A percentile compares a stretch with the other conserved stretches of the same genome.
Conservation (phyloP, 1,284 basidiomycete species). For the Moesziomyces globuligerus region DNA sequence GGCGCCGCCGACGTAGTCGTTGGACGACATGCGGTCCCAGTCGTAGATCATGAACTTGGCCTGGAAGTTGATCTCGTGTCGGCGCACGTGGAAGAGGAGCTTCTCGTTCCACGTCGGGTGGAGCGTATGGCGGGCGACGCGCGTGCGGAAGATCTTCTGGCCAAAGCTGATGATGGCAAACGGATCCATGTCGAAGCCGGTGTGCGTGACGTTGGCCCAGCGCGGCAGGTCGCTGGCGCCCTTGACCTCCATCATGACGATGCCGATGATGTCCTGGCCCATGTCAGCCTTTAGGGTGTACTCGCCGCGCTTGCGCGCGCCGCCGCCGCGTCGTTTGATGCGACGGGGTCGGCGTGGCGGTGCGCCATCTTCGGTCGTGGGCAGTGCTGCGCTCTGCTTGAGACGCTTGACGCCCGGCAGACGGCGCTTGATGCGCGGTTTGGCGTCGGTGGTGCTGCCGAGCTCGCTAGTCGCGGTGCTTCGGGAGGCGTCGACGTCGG, state of each 20-base stretch:
- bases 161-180: conserved; percentile 96
- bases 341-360: conserved; percentile 6
- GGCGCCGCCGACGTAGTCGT: conserved; percentile 62
- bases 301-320: conserved; percentile 69
- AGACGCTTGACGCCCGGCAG: conserved; percentile 33
- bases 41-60: conserved; percentile 62
- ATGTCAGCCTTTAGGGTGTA: conserved; percentile 72
- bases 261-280: conserved; percentile 83
- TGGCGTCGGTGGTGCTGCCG: conserved; percentile 3
- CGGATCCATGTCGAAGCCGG: conserved; percentile 95
- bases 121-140: conserved; percentile 72
- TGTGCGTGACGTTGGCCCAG: conserved; percentile 76
- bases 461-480: conserved; percentile 16
- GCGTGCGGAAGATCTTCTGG: conserved; percentile 94
- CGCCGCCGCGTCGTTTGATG: conserved; percentile 6
- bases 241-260: conserved; percentile 83
- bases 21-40: conserved; percentile 63
- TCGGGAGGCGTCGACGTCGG: conserved; percentile 22
- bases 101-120: conserved; percentile 96
- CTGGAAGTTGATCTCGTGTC: conserved; percentile 76
- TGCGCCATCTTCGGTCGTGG: conserved; percentile 4
- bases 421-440: conserved; percentile 22
- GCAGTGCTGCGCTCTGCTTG: conserved; percentile 7
- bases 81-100: conserved; percentile 90
- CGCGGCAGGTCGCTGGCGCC: conserved; percentile 83